Evolutionary conservation across 2,329 filamentous ascomycete genomes (phyloP), one percentile per base, ranked within the genome.

Genomic region (Nemania bipapillata): DNA sequence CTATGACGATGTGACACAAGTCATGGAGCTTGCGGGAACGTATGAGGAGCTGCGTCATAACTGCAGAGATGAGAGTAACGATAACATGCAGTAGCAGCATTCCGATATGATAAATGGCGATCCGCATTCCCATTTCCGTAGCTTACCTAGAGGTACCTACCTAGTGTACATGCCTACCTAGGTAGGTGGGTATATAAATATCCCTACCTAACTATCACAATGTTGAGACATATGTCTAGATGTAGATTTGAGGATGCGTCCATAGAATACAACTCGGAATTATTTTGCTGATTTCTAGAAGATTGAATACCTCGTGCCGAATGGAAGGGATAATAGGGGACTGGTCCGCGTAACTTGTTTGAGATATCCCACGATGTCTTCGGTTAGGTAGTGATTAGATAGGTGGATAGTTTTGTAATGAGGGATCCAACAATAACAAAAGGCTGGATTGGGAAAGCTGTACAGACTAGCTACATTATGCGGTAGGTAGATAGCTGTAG

Each of bases 41-140:
- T 24, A 35, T 26, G 52, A 62, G 50, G 37, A 63, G 67, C 68
- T 75, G 75, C 75, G 71, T 77, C 75, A 76, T 76, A 69, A 71
- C 65, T 68, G 64, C 60, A 70, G 61, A 70, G 58, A 69, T 73
- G 40, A n/a, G 65, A 64, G 73, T 70, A 68, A n/a, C 65, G 72
- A 72, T 71, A 74, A 74, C 72, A n/a, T n/a, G n/a, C n/a, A n/a
- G n/a, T 71, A 72, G 70, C 71, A 72, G 72, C 70, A 74, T 76
- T 75, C 75, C 75, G 74, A 76, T 73, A 73, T 74, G 71, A 68
- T 65, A 74, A 74, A 76, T 74, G 71, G 72, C 65, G 75, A 75
- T 76, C 74, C 74, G 74, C 74, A 74, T 74, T 69, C 68, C 55
- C 73, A 70, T 74, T 73, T 74, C 73, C 72, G 65, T 70, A 65